Conservation (phyloP, 2,329 filamentous ascomycete genomes). For the Thelonectria blattea region DNA sequence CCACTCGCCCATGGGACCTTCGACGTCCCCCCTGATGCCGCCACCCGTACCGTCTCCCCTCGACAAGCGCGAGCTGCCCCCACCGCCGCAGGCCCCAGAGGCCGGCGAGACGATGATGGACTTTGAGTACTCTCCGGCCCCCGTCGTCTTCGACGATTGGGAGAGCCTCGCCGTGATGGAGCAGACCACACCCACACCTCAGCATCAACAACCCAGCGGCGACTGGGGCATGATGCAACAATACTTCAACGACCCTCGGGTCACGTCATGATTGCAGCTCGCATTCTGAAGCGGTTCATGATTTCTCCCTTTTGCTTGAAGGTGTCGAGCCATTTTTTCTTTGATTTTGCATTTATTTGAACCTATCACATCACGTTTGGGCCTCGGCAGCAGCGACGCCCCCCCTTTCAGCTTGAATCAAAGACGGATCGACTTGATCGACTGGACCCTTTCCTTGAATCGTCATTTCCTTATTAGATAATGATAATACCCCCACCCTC, state of each 20-base stretch:
- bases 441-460: conserved; percentile 19
- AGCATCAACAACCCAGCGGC: conserved; percentile 35
- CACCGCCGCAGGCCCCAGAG: conserved; percentile 37
- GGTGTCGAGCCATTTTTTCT: conserved; percentile 24
- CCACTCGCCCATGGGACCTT: conserved; percentile 42
- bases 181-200: conserved; percentile 33
- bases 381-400: conserved; percentile 16
- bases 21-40: conserved; percentile 42
- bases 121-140: conserved; percentile 50
- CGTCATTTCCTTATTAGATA: conserved; percentile 39
- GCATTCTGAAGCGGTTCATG: conserved; percentile 11
- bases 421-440: conserved; percentile 18
- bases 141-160: conserved; percentile 51
- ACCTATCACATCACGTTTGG: not conserved
- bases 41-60: conserved; percentile 39
- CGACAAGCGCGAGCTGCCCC: conserved; percentile 47
- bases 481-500: conserved; percentile 43
- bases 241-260: conserved; percentile 43
- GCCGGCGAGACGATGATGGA: conserved; percentile 47
- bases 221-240: conserved; percentile 46
- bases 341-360: conserved; percentile 11
- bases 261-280: conserved; percentile 38
- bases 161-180: conserved; percentile 47
- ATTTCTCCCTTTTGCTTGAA: conserved; percentile 29
- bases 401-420: conserved; percentile 29